Percentiles rank a stretch among this genome's conserved stretches.
phyloP scores from a whole-genome alignment of 805 yeast species.

The Saccharomyces jurei region DNA sequence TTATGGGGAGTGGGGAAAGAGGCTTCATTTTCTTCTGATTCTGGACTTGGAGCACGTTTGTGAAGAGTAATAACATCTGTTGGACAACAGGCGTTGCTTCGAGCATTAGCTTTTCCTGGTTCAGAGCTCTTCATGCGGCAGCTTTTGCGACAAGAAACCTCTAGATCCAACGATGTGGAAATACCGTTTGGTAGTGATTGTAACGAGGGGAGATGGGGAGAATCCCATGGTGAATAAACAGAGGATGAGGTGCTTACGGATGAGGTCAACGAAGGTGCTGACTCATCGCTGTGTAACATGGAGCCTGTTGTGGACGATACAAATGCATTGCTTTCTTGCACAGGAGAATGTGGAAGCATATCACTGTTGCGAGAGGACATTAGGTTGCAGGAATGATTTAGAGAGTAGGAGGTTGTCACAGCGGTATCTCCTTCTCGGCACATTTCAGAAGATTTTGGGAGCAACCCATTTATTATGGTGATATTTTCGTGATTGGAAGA shows the following conservation, averaged over 20 bases:
- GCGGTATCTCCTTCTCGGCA: not conserved
- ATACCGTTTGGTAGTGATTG: not conserved
- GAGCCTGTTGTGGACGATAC: not conserved
- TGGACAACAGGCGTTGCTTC: not conserved
- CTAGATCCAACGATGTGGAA: not conserved
- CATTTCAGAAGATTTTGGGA: not conserved
- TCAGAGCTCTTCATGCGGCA: not conserved
- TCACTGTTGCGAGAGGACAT: not conserved
- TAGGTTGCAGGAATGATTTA: not conserved
- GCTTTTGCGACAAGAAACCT: not conserved
- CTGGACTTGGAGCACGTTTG: not conserved
- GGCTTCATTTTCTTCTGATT: not conserved
- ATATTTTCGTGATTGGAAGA: not conserved
- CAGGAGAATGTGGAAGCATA: not conserved
- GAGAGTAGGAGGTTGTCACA: not conserved
- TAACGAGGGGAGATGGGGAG: not conserved
- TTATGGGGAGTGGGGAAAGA: not conserved
- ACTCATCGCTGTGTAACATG: not conserved
- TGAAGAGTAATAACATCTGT: not conserved
- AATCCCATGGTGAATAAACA: not conserved
- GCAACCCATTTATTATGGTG: not conserved
- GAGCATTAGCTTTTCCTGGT: not conserved
- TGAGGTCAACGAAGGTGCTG: not conserved
- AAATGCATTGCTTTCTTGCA: not conserved
- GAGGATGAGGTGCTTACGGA: not conserved